phyloP scores from a whole-genome alignment of 495 filamentous ascomycete genomes.

The Aspergillus heteromorphus region DNA sequence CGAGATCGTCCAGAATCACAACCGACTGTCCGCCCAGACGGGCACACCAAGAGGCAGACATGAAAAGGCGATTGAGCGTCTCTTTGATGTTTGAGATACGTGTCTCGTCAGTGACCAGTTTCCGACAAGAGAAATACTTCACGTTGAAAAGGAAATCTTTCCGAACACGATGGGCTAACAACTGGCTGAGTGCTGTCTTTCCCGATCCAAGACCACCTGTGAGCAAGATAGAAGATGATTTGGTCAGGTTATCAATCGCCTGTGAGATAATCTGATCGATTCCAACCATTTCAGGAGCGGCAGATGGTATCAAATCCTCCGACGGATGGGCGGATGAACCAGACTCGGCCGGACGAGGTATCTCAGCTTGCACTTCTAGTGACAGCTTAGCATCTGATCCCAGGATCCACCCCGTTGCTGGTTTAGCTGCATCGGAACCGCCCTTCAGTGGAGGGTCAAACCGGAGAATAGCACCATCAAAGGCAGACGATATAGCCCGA shows the following conservation, averaged over 20 bases:
- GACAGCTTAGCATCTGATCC: constrained; percentile 67
- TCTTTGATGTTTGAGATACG: constrained; percentile 88
- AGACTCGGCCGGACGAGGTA: constrained; percentile 53
- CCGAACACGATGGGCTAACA: constrained; percentile 62
- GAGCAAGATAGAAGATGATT: constrained; percentile 82
- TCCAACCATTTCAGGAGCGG: constrained; percentile 66
- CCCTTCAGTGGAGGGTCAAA: constrained; percentile 58
- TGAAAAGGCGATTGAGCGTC: constrained; percentile 73
- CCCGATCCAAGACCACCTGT: constrained; percentile 85
- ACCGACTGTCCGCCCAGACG: constrained; percentile 74
- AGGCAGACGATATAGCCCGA: constrained; percentile 31
- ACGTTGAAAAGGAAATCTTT: constrained; percentile 65
- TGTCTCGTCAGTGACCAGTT: constrained; percentile 80
- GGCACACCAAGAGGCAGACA: constrained; percentile 83
- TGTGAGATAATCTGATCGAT: constrained; percentile 73
- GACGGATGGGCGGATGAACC: constrained; percentile 39
- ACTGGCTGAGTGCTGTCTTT: constrained; percentile 68
- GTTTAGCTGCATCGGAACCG: constrained; percentile 40
- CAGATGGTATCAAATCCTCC: constrained; percentile 48
- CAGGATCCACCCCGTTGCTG: constrained; percentile 63
- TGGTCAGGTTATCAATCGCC: constrained; percentile 64
- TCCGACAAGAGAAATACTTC: constrained; percentile 76
- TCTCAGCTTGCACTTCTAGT: constrained; percentile 65
- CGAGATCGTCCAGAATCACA: constrained; percentile 87
- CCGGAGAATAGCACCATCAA: constrained; percentile 66